Conservation (phyloP, 306 rosid species). For the Begonia fuchsioides region DNA sequence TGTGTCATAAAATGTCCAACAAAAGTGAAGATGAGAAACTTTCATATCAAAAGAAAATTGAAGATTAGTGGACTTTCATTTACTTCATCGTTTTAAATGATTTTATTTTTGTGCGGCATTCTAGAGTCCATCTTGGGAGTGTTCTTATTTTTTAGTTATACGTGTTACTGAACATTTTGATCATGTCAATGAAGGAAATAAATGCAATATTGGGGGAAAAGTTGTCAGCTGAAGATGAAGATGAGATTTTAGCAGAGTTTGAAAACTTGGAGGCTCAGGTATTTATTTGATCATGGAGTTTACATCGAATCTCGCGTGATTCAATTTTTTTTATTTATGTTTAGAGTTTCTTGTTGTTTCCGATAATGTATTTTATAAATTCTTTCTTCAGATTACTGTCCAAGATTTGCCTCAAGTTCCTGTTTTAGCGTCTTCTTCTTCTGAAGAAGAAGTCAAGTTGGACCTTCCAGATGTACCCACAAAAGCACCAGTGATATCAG, state of each 20-base stretch:
- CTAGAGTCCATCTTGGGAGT: no score
- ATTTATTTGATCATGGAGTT: neutral
- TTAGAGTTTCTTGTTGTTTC: neutral
- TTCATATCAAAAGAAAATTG: no score
- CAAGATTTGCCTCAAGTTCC: constrained; percentile 71
- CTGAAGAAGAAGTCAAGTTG: constrained; percentile 25
- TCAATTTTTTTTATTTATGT: neutral
- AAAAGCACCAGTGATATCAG: constrained; percentile 32
- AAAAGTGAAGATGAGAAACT: no score
- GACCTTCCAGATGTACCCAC: constrained; percentile 80
- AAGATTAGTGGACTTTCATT: no score
- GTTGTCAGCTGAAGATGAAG: constrained; percentile 87
- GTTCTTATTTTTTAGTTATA: no score
- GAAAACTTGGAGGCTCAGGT: constrained; percentile 82
- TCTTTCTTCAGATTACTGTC: constrained; percentile 33
- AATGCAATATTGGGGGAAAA: constrained; percentile 76
- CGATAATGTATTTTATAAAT: neutral
- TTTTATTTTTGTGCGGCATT: no score
- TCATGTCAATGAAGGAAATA: constrained; percentile 74
- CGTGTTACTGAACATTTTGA: no score
- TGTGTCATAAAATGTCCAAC: no score
- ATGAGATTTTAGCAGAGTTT: constrained; percentile 78
- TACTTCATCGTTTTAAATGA: no score
- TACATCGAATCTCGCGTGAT: neutral
- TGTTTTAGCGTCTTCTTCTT: constrained; percentile 10